phyloP scores from a whole-genome alignment of 257 asterid genomes.

The Rauvolfia tetraphylla region DNA sequence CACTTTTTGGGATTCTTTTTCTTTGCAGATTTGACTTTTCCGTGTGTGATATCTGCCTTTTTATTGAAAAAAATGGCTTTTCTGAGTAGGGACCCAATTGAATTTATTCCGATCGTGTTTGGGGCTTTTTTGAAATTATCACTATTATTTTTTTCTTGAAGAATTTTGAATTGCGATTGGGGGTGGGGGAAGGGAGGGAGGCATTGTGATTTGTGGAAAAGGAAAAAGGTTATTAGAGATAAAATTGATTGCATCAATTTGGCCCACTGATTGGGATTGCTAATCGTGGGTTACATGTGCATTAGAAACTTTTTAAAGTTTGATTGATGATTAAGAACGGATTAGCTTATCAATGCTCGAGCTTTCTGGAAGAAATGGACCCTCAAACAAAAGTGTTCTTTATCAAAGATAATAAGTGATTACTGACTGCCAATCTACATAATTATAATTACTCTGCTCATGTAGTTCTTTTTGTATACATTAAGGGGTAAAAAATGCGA shows the following conservation, averaged over 20 bases:
- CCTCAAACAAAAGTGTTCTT: background rate
- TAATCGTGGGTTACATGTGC: slow-evolving; percentile 43
- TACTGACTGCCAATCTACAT: slow-evolving; percentile 6
- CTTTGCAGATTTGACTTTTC: slow-evolving; percentile 33
- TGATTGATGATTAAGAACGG: slow-evolving; percentile 38
- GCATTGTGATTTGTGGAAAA: slow-evolving; percentile 3
- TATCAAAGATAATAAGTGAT: background rate
- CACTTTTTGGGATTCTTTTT: slow-evolving; percentile 46
- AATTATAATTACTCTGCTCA: background rate
- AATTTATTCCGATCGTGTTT: slow-evolving; percentile 16
- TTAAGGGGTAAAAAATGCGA: no score
- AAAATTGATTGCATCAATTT: background rate
- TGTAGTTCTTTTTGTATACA: no score
- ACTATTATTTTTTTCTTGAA: background rate
- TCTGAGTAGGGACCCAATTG: slow-evolving; percentile 27
- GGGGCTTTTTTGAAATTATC: slow-evolving; percentile 14
- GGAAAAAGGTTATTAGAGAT: background rate
- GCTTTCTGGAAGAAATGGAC: slow-evolving; percentile 20
- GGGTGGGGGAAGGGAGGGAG: background rate
- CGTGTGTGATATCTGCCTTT: slow-evolving; percentile 13
- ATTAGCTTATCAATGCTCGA: slow-evolving; percentile 29
- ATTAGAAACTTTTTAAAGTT: slow-evolving; percentile 16
- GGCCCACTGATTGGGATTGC: slow-evolving; percentile 20
- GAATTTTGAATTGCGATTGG: background rate
- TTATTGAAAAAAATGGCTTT: slow-evolving; percentile 16